Evolutionary conservation across 129 eudicot genomes (phyloP).

Genomic region (Kitagawia praeruptora): DNA sequence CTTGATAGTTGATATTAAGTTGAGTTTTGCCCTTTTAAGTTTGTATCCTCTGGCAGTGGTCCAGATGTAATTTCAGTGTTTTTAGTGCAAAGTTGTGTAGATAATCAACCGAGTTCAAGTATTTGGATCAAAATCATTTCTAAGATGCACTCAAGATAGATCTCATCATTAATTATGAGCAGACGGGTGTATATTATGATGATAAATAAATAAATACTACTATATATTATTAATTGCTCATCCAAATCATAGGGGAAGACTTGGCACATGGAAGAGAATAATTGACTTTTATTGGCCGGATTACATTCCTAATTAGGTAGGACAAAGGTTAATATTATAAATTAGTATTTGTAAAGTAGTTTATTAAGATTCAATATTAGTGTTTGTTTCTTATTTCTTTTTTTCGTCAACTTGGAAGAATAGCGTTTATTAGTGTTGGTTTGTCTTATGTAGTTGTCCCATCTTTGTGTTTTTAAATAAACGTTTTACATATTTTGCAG

Average conservation of each 20-base stretch:
- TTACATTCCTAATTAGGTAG: background rate
- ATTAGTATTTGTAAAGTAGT: too few relatives aligned
- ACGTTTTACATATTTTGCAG: background rate
- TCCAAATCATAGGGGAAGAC: too few relatives aligned
- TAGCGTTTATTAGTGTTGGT: too few relatives aligned
- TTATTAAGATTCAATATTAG: background rate
- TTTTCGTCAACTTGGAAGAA: too few relatives aligned
- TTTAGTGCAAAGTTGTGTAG: background rate
- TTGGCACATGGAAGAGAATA: background rate
- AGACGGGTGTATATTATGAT: too few relatives aligned
- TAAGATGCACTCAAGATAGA: background rate
- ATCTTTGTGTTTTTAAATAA: background rate
- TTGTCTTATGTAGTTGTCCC: background rate
- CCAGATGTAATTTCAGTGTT: background rate
- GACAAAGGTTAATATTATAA: background rate
- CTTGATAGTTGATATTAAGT: background rate
- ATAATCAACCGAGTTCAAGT: background rate
- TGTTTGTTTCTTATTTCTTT: background rate
- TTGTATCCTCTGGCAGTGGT: background rate
- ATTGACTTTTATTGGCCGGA: background rate
- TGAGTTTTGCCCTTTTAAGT: background rate
- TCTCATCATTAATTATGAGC: background rate
- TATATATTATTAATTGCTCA: too few relatives aligned
- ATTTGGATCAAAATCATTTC: background rate
- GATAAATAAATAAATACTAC: too few relatives aligned